These are phyloP conservation scores for Plenodomus lindquistii DNA, from an alignment of 2,329 filamentous ascomycete species.

Conservation along the genomic window DNA sequence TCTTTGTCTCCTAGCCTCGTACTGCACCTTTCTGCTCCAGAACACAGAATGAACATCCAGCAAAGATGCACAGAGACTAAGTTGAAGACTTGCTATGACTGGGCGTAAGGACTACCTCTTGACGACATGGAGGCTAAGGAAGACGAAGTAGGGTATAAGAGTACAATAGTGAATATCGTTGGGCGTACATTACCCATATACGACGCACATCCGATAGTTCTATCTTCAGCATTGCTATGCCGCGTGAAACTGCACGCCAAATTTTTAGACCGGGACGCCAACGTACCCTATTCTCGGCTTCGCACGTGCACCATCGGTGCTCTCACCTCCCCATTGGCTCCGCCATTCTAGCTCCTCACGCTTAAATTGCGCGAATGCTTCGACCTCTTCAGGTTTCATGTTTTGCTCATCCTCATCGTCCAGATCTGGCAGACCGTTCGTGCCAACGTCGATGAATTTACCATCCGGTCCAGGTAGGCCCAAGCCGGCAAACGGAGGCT, in stretches of 20 bases:
- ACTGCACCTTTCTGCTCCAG: not conserved
- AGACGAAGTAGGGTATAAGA: not conserved
- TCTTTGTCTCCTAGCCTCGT: not conserved
- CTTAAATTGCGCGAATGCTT: slow-evolving; percentile 71
- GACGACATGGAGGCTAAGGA: not conserved
- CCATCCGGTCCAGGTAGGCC: slow-evolving; percentile 64
- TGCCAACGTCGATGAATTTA: slow-evolving; percentile 52
- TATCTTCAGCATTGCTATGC: not conserved
- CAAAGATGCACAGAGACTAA: not conserved
- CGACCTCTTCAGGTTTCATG: slow-evolving; percentile 70
- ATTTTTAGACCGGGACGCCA: slow-evolving; percentile 52
- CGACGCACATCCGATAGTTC: not conserved
- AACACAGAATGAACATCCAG: not conserved
- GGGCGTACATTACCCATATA: not conserved
- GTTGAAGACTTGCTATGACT: not conserved
- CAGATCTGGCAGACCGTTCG: slow-evolving; percentile 64
- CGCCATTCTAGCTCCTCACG: slow-evolving; percentile 73
- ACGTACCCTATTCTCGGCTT: slow-evolving; percentile 54
- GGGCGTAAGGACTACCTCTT: not conserved
- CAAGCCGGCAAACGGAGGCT: slow-evolving; percentile 61
- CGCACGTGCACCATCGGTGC: slow-evolving; percentile 54
- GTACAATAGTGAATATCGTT: not conserved
- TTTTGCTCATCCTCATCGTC: slow-evolving; percentile 67
- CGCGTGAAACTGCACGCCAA: not conserved
- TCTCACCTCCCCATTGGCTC: slow-evolving; percentile 72